Conservation (phyloP, 73 alveolate species). For the Blepharisma japonicum region DNA sequence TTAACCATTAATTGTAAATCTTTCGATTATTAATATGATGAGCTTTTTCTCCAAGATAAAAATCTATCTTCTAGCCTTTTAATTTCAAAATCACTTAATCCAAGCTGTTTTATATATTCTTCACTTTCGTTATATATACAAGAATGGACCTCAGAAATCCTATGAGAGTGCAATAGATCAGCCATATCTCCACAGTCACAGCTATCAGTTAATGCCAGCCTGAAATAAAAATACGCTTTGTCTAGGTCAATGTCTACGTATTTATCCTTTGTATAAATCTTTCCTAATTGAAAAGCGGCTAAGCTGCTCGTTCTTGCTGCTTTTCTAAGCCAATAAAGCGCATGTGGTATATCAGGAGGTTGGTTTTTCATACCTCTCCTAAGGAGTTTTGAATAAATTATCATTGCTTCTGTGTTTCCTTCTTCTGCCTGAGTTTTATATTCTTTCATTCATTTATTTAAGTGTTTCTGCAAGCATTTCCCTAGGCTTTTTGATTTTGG, state of each 20-base stretch:
- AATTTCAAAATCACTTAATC: no score
- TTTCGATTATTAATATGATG: no score
- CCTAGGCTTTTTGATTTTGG: no score
- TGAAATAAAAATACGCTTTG: neutral
- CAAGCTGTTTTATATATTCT: no score
- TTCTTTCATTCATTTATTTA: no score
- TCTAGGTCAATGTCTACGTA: neutral
- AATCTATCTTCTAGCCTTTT: no score
- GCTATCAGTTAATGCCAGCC: neutral
- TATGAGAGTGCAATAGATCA: neutral
- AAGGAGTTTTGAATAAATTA: neutral
- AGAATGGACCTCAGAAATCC: neutral
- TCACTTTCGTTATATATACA: neutral
- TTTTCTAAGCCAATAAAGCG: neutral
- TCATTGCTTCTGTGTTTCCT: neutral
- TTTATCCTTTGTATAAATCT: neutral
- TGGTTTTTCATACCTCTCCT: neutral
- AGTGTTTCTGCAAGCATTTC: no score
- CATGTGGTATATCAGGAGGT: neutral
- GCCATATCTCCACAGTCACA: constrained; percentile 10
- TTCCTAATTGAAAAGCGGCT: constrained; percentile 18
- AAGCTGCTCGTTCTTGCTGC: neutral
- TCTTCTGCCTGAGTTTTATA: no score
- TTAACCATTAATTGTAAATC: no score
- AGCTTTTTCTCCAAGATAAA: no score